phyloP scores from a whole-genome alignment of 2,329 filamentous ascomycete genomes.

The Fusarium solani-melongenae region DNA sequence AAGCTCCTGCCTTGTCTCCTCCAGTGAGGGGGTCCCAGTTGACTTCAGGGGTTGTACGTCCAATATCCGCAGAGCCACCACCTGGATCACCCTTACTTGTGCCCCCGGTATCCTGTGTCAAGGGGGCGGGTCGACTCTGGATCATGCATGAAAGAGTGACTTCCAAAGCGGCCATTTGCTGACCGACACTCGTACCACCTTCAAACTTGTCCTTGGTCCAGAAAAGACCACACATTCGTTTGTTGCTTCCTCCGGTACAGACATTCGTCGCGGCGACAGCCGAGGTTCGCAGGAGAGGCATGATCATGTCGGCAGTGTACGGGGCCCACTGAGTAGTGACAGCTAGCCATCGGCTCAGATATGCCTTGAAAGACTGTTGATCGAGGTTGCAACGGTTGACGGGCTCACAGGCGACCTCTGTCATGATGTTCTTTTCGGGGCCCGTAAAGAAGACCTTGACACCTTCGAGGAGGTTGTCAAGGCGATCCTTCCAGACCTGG shows the following conservation, averaged over 20 bases:
- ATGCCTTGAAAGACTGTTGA: constrained; percentile 73
- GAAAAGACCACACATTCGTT: constrained; percentile 68
- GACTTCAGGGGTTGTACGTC: constrained; percentile 46
- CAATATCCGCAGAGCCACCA: constrained; percentile 60
- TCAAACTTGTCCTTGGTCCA: constrained; percentile 70
- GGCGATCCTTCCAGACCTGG: constrained; percentile 66
- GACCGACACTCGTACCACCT: constrained; percentile 70
- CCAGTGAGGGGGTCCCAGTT: constrained; percentile 54
- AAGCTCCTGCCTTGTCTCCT: constrained; percentile 75
- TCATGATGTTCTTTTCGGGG: constrained; percentile 66
- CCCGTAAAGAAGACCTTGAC: constrained; percentile 66
- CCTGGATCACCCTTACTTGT: constrained; percentile 62
- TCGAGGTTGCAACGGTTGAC: constrained; percentile 70
- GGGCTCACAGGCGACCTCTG: constrained; percentile 73
- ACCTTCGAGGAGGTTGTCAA: constrained; percentile 66
- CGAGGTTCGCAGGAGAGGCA: constrained; percentile 64
- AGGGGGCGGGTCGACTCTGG: constrained; percentile 52
- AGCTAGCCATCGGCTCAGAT: constrained; percentile 70
- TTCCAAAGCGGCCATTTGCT: constrained; percentile 77
- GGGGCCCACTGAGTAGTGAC: constrained; percentile 72
- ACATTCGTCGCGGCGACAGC: constrained; percentile 67
- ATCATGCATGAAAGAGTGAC: constrained; percentile 72
- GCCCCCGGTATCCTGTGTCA: constrained; percentile 66
- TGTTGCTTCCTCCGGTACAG: constrained; percentile 67
- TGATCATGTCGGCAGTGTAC: constrained; percentile 64